Evolutionary conservation across 2,329 filamentous ascomycete genomes (phyloP).

Genomic region (Ophiosphaerella herpotricha): DNA sequence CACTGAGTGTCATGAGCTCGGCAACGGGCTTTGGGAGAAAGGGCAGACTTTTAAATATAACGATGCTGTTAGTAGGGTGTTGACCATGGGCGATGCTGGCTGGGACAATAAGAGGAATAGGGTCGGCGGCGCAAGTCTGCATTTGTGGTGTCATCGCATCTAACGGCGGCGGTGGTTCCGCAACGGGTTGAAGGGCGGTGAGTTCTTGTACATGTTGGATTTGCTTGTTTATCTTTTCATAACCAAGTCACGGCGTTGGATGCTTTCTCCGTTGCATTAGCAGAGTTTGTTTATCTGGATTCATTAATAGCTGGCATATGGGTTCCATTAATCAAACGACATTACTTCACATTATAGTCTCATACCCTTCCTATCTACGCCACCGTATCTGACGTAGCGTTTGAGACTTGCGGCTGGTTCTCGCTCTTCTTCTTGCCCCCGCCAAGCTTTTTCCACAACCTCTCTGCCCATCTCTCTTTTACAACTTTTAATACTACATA

Average conservation of each 20-base stretch:
- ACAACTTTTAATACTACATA: slow-evolving; percentile 62
- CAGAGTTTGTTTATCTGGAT: too few species aligned
- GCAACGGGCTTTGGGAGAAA: slow-evolving; percentile 41
- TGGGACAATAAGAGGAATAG: slow-evolving; percentile 41
- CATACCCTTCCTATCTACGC: not conserved
- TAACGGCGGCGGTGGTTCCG: not conserved
- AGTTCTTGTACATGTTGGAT: too few species aligned
- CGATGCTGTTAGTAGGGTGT: slow-evolving; percentile 34
- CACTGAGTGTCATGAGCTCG: slow-evolving; percentile 42
- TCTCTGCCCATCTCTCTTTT: slow-evolving; percentile 57
- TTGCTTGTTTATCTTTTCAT: too few species aligned
- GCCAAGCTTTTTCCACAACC: slow-evolving; percentile 32
- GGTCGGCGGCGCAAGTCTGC: slow-evolving; percentile 29
- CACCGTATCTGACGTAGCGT: not conserved
- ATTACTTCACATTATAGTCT: too few species aligned
- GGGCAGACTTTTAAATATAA: slow-evolving; percentile 41
- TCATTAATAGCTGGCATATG: too few species aligned
- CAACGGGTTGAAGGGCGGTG: not conserved
- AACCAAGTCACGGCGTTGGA: too few species aligned
- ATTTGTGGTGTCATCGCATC: slow-evolving; percentile 36
- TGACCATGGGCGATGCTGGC: slow-evolving; percentile 38
- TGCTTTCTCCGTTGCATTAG: too few species aligned
- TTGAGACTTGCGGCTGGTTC: not conserved
- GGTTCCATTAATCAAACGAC: too few species aligned
- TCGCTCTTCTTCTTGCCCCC: slow-evolving; percentile 16